Evolutionary conservation across 192 early-diverging fungal species (phyloP), one percentile per base, ranked within the genome.

Genomic region (Tieghemiomyces parasiticus): DNA sequence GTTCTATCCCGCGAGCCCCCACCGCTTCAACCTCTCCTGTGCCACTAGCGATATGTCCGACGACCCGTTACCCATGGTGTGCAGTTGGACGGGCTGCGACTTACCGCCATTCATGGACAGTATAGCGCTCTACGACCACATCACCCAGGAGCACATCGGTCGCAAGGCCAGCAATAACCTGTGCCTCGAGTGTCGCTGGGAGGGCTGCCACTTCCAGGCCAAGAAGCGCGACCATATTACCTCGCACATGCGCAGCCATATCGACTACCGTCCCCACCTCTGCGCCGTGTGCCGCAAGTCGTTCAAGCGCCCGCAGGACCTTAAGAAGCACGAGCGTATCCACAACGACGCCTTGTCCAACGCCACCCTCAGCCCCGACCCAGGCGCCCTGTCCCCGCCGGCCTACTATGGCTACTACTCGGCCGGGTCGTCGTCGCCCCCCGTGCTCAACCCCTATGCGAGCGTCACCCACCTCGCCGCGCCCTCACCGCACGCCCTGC

Each of bases 221-320:
- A 71, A 74, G 24, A 98, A 98, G 77, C 74, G 95, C 62, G 95
- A 98, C 70, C 95, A 98, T 67, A 87, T 96, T 50, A 98, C 93
- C n/a, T 88, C 84, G n/a, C 95, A 98, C 64, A 71, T 95, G 61
- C 77, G 92, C 58, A 86, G 93, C 46, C 95, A 98, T 67, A 82
- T 98, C 6, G 82, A 89, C 9, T 78, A 91, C 24, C 95, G 95
- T 72, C 95, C 95, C 9, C 81, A 91, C 72, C 70, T 71, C 31
- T 97, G 95, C 72, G 60, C 65, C 50, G 87, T 88, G 46, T 93
- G 91, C 71, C 65, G 72, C 32, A 90, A 92, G 65, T 66, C 83
- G 8, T 95, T 93, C 72, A 95, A 95, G 73, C 79, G 91, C n/a
- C 89, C 89, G 14, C 93, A 95, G 76, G 93, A 95, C 67, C 69